Percentiles rank a stretch among this genome's conserved stretches.
Conservation (phyloP, 2,329 filamentous ascomycete species). For the Ophiostoma sp. region DNA sequence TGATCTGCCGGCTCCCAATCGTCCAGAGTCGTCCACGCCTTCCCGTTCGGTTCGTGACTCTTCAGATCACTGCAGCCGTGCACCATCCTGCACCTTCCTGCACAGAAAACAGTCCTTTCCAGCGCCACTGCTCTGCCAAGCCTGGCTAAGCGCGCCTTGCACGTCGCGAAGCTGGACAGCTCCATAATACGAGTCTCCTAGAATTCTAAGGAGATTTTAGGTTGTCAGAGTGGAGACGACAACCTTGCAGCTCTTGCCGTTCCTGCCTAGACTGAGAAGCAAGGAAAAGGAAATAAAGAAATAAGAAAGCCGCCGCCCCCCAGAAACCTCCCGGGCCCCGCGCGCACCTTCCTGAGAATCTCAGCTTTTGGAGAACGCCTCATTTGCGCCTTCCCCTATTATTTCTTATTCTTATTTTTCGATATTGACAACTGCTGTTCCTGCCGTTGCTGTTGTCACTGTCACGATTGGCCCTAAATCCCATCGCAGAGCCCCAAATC, state of each 20-base stretch:
- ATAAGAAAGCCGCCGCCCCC: background rate
- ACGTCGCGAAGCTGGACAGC: background rate
- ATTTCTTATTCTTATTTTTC: background rate
- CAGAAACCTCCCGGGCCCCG: background rate
- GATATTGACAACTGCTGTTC: constrained; percentile 11
- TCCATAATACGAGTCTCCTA: background rate
- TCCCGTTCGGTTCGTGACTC: background rate
- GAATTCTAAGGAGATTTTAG: background rate
- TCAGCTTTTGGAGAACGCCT: constrained; percentile 4
- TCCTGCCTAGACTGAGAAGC: constrained; percentile 2
- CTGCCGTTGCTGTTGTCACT: background rate
- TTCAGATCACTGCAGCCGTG: background rate
- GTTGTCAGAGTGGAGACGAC: constrained; percentile 4
- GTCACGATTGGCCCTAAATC: background rate
- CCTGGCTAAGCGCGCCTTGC: background rate
- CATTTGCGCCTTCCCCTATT: constrained; percentile 22
- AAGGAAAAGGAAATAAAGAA: background rate
- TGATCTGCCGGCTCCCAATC: background rate
- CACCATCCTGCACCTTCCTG: background rate
- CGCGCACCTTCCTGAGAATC: background rate
- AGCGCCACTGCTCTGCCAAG: background rate
- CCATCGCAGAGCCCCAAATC: constrained; percentile 11
- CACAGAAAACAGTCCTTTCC: background rate
- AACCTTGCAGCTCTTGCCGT: constrained; percentile 2
- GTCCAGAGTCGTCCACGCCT: background rate